Evolutionary conservation across 257 asterid species (phyloP), one percentile per base, ranked within the genome.

Genomic region (Solanum pinnatisectum): DNA sequence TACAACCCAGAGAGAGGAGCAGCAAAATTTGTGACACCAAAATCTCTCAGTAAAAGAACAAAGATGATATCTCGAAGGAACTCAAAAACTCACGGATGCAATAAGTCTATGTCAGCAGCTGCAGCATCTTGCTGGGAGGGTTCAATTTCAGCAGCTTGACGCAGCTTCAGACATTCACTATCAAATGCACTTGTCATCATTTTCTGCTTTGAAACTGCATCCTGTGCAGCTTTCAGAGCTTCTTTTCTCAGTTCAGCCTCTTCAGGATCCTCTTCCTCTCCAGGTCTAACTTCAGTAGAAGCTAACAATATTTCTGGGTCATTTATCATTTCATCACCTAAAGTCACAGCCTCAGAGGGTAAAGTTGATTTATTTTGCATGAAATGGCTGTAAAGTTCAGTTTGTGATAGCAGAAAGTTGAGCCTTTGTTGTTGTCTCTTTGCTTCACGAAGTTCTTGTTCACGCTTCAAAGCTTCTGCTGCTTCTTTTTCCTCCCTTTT

Each of bases 371-470:
- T 97, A 89, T 97, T 96, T 91, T 96, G 99, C 99, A 97, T 97
- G 94, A 97, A 97, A 89, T 97, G 99, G 90, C 99, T 97, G 93
- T 97, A 97, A 87, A 97, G 96, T 90, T 97, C 99, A 83, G 99
- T 97, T 90, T 97, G 99, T 88, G 99, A 96, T 88, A 97, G 91
- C 90, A 97, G 93, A 91, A 97, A 97, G 85, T 97, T 97, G 88
- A 97, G 99, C 92, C 99, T 93, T 87, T 97, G 99, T 88, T 96
- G 98, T 89, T 97, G 99, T 95, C 99, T 91, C 94, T 91, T 95
- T 84, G 98, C 99, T 93, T 97, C 99, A 88, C 99, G 99, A 87
- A 96, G 98, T 87, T 97, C 99, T 89, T 97, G 99, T 92, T 97
- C 99, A 85, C 98, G 95, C 93, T 96, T 97, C 87, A 97, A 90